Base-by-base conservation (phyloP, 1,284 basidiomycete species). In the Apiotrichum mycotoxinovorans region DNA sequence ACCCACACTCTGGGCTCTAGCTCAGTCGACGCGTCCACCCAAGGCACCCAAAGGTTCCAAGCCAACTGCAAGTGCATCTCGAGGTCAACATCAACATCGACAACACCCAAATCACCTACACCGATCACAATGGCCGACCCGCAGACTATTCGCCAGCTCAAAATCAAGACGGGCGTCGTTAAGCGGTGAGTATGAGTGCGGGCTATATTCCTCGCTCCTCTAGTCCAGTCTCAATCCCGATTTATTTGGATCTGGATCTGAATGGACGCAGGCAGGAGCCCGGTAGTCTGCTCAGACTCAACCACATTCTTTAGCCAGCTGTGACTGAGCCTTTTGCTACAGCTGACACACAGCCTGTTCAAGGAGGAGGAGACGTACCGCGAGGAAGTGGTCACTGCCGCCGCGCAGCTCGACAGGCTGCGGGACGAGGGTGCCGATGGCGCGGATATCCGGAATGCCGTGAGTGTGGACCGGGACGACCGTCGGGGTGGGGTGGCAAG, bases 381-480 rank as follows among this genome's bases (percentile, higher is more conserved):
- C 61, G 82, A 85, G 55, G 90, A 94, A 78, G 83, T 81, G 20
- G 82, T 80, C 60, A 79, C 85, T 35, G 81, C 84, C 61, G 79
- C 83, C 66, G 75, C 76, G 58, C 85, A 83, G 66, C 78, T 87
- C 23, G 84, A 86, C 66, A 85, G 85, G 74, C 76, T 88, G 58
- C 76, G 83, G 59, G 83, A 80, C 11, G 82, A 85, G 47, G 82
- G 80, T 26, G 83, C 82, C 23, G 89, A 91, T 64, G 86, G 85
- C 41, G 91, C 87, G 82, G 86, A 90, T 64, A 81, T 91, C 70
- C 86, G 86, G 73, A 89, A 88, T 75, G 85, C 84, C 64, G 91
- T 91, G 72, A 70, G 87, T 80, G n/a, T n/a, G 12, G 20, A 5
- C 7, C 26, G 12, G 43, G 25, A 20, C 10, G 42, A 3, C 22